Base-by-base conservation (phyloP, 495 filamentous ascomycete genomes). In the Tuber magnatum region DNA sequence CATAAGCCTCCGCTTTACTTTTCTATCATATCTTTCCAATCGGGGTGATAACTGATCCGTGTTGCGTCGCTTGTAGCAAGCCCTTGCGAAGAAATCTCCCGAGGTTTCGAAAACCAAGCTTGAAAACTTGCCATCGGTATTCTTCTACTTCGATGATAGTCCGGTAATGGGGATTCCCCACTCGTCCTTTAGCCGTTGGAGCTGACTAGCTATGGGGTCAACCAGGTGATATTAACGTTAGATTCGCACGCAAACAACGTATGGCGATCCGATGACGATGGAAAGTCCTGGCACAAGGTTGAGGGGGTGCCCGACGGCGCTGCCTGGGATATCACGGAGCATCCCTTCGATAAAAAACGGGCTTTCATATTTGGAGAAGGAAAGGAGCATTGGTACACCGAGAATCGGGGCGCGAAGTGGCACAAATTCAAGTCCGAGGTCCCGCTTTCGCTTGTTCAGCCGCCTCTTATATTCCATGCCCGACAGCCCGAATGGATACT, bases 81-180 rank as follows among this genome's bases (percentile, higher is more conserved):
- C 77, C 28, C 41, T 71, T 76, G 80, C 80, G 42, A 81, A 71
- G 56, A 65, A 35, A 46, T 71, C 48, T 22, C 89, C 89, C 16
- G 83, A 85, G 69, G 84, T 91, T 74, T 82, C 83, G 20, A 74
- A 84, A 69, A 91, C 83, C 41, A 82, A 86, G 39, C 91, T 97
- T 84, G 86, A 91, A 68, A 83, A 87, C 75, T 77, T 84, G 75
- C 92, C 92, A 2, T 73, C 71, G 69, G 87, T 88, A 81, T 85
- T 97, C 70, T 89, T 91, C 85, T 99, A 96, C 84, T 97, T 99
- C 80, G 88, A 93, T 74, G 92, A 92, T 80, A 92, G 92, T 42
- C 91, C 97, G 81, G 89, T 91, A 69, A 84, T 94, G 48, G 32
- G 28, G 6, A 10, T 39, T 71, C 71, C 20, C 35, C 18, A 43